Conservation (phyloP, 345 rosid species). For the Gossypium rotundifolium region DNA sequence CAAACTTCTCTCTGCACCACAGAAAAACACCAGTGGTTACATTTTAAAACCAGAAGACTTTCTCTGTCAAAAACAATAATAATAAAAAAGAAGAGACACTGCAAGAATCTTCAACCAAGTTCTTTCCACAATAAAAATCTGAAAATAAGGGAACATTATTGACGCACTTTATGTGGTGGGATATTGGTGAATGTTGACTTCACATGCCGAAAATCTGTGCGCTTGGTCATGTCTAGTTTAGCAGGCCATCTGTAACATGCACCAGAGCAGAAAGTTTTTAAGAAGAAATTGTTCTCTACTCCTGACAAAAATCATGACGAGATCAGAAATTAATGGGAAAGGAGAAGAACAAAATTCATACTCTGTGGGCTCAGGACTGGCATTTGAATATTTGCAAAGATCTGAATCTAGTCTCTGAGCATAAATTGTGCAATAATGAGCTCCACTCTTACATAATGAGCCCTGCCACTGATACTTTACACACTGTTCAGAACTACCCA, state of each 20-base stretch:
- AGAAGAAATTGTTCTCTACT: background rate
- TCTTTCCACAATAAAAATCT: background rate
- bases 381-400: conserved; percentile 66
- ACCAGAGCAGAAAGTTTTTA: conserved; percentile 13
- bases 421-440: conserved; percentile 74
- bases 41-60: background rate
- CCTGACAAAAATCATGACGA: conserved; percentile 13
- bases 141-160: background rate
- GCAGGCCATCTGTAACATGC: conserved; percentile 81
- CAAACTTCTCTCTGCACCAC: conserved; percentile 91
- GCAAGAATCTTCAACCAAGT: background rate
- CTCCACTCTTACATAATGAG: conserved; percentile 76
- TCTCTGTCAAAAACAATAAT: background rate
- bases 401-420: conserved; percentile 67
- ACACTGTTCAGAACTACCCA: conserved; percentile 37
- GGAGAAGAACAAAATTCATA: conserved; percentile 31
- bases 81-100: background rate
- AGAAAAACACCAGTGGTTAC: background rate
- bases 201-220: conserved; percentile 83
- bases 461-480: conserved; percentile 75
- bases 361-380: conserved; percentile 80
- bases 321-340: background rate
- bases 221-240: conserved; percentile 86
- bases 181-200: conserved; percentile 65
- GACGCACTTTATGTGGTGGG: conserved; percentile 76